Percentiles rank a stretch among this genome's conserved stretches.
phyloP scores from a whole-genome alignment of 2,329 filamentous ascomycete genomes.

The Cercospora zeina region DNA sequence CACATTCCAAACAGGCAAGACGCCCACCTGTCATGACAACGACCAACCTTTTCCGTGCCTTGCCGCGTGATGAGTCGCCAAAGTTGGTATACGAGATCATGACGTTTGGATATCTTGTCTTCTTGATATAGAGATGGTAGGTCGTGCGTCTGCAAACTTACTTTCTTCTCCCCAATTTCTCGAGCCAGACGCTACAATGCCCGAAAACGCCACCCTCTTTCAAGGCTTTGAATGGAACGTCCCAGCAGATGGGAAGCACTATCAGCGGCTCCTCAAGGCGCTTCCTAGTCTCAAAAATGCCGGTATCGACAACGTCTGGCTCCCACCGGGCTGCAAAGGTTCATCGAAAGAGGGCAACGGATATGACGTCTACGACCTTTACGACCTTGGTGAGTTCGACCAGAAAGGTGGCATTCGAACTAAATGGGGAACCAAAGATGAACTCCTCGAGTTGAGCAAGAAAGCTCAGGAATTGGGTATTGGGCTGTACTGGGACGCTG shows the following conservation, averaged over 20 bases:
- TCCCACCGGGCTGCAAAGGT: constrained; percentile 69
- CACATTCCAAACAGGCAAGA: background rate
- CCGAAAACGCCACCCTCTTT: constrained; percentile 55
- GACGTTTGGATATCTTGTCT: constrained; percentile 4
- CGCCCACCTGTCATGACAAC: background rate
- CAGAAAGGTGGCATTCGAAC: constrained; percentile 63
- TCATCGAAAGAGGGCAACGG: constrained; percentile 60
- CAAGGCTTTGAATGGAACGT: constrained; percentile 72
- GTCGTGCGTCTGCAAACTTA: background rate
- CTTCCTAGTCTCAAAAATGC: constrained; percentile 58
- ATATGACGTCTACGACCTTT: constrained; percentile 61
- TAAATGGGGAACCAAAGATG: constrained; percentile 67
- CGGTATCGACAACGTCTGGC: constrained; percentile 65
- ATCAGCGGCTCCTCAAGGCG: constrained; percentile 56
- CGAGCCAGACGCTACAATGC: constrained; percentile 18
- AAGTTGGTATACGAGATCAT: background rate
- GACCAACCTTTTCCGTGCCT: constrained; percentile 3
- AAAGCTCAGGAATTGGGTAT: constrained; percentile 56
- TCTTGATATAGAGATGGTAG: background rate
- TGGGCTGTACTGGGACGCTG: constrained; percentile 66
- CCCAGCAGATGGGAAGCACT: constrained; percentile 63
- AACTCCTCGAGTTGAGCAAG: constrained; percentile 56
- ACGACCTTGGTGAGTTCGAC: constrained; percentile 62
- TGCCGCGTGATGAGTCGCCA: background rate
- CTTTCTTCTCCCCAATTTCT: background rate